A percentile compares a stretch with the other conserved stretches of the same genome.
Evolutionary conservation across 441 rosid genomes (phyloP).

Genomic region (Adansonia rubrostipa): DNA sequence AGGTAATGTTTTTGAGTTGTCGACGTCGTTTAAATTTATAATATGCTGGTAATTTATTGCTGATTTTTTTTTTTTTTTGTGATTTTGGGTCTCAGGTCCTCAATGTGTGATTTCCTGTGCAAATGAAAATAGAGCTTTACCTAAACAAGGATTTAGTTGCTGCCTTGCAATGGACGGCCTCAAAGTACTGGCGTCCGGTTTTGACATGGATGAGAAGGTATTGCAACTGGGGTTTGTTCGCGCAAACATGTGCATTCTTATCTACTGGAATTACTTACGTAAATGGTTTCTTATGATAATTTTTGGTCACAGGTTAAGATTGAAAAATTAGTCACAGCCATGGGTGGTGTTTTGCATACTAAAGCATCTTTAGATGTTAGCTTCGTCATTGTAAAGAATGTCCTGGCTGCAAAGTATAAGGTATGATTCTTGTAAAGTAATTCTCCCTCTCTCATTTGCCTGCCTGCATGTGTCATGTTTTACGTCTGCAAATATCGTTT

Average conservation of each 20-base stretch:
- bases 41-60: conserved; percentile 10
- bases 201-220: conserved; percentile 88
- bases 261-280: not conserved
- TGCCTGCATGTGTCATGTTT: not conserved
- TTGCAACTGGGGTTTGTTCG: not conserved
- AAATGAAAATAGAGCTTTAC: conserved; percentile 74
- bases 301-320: conserved; percentile 65
- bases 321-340: conserved; percentile 73
- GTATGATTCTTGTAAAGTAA: conserved; percentile 39
- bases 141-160: conserved; percentile 81
- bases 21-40: not conserved
- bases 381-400: conserved; percentile 90
- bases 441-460: not conserved
- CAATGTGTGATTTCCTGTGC: conserved; percentile 93
- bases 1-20: conserved; percentile 46
- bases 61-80: conserved; percentile 20
- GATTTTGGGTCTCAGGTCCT: conserved; percentile 61
- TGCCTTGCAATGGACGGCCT: conserved; percentile 97
- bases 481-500: not conserved
- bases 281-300: conserved; percentile 31
- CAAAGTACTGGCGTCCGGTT: conserved; percentile 91
- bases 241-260: not conserved
- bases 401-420: conserved; percentile 97
- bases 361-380: conserved; percentile 77
- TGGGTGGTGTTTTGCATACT: conserved; percentile 78